Conservation (phyloP, 2,329 filamentous ascomycete genomes). For the Colletotrichum kahawae region DNA sequence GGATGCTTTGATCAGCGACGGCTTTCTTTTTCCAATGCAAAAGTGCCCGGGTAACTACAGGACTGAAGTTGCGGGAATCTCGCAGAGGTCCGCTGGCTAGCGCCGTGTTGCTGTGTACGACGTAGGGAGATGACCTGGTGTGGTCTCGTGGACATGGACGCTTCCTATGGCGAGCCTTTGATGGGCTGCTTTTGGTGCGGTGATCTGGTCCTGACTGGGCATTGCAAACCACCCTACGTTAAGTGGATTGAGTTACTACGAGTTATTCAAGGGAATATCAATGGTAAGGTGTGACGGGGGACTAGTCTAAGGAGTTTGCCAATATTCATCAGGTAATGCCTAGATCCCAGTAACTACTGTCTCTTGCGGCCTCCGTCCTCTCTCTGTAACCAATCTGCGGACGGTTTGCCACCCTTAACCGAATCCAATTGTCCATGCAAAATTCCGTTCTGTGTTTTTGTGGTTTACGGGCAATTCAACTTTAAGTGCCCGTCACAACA, state of each 20-base stretch:
- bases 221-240: not conserved
- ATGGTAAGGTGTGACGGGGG: not conserved
- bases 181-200: not conserved
- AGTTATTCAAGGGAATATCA: not conserved
- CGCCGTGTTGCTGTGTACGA: not conserved
- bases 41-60: not conserved
- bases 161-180: not conserved
- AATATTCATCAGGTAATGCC: not conserved
- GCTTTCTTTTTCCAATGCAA: not conserved
- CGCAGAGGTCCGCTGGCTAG: not conserved
- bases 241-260: not conserved
- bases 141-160: not conserved
- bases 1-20: not conserved
- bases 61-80: not conserved
- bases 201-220: not conserved
- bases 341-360: not conserved
- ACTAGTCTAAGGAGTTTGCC: not conserved
- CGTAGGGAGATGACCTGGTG: not conserved
- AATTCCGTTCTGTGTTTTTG: not conserved
- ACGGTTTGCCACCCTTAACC: not conserved
- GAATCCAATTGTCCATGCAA: not conserved
- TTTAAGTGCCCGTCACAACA: not conserved
- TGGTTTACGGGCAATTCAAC: not conserved
- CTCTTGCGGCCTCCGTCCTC: not conserved
- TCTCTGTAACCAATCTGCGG: not conserved